Conservation (phyloP, 352 stramenopile genomes). For the Pythium phragmitis region DNA sequence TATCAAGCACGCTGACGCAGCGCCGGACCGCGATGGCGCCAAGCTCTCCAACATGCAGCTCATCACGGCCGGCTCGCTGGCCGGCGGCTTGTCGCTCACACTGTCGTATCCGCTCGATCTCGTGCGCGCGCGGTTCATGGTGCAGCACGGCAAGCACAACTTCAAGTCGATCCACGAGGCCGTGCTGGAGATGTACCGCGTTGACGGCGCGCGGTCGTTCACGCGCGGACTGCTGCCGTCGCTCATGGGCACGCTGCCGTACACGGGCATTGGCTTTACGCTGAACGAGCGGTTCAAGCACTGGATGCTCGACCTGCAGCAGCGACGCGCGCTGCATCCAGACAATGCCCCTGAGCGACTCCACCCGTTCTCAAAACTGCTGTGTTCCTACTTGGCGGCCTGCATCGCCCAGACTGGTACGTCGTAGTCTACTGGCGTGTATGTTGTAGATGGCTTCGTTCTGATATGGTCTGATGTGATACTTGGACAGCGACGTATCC, state of each 20-base stretch:
- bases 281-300: slow-evolving; percentile 85
- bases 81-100: slow-evolving; percentile 67
- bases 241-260: slow-evolving; percentile 78
- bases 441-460: not conserved
- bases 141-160: slow-evolving; percentile 79
- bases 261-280: slow-evolving; percentile 84
- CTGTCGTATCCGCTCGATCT: slow-evolving; percentile 84
- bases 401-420: slow-evolving; percentile 84
- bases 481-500: slow-evolving; percentile 65
- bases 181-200: slow-evolving; percentile 73
- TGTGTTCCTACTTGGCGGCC: slow-evolving; percentile 81
- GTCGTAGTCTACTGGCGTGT: not conserved
- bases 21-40: slow-evolving; percentile 32
- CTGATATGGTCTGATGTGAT: not conserved
- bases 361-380: slow-evolving; percentile 78
- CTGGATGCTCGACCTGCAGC: slow-evolving; percentile 34
- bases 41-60: slow-evolving; percentile 82
- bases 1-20: slow-evolving; percentile 42
- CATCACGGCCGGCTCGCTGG: slow-evolving; percentile 66
- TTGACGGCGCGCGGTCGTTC: slow-evolving; percentile 68
- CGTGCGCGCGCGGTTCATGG: slow-evolving; percentile 81
- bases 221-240: slow-evolving; percentile 71
- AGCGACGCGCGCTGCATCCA: slow-evolving; percentile 23
- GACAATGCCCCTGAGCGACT: slow-evolving; percentile 34
- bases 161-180: slow-evolving; percentile 73